Evolutionary conservation across 371 early-diverging fungal genomes (phyloP).

Genomic region (Nematocida sp.): DNA sequence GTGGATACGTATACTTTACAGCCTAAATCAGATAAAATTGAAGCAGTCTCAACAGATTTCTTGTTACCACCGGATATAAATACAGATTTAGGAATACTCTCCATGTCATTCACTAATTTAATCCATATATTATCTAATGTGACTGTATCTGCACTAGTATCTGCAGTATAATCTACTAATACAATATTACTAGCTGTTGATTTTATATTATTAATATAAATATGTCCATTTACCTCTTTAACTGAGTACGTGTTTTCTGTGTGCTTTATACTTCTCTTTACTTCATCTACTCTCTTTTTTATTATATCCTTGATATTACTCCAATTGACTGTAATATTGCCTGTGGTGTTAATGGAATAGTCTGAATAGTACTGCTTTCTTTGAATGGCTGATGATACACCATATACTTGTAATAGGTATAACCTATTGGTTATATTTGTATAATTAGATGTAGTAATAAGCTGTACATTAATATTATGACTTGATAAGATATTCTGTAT

Average conservation of each 20-base stretch:
- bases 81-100: slow-evolving; percentile 13
- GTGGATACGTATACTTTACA: slow-evolving; percentile 31
- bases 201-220: slow-evolving; percentile 11
- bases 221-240: neutral
- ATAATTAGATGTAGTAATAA: neutral
- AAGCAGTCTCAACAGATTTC: slow-evolving; percentile 37
- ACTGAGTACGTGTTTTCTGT: neutral
- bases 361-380: slow-evolving; percentile 22
- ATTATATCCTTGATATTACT: neutral
- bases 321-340: neutral
- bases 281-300: slow-evolving; percentile 5
- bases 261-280: neutral
- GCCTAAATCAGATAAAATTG: slow-evolving; percentile 45
- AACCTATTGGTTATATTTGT: neutral
- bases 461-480: neutral
- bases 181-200: neutral
- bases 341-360: neutral
- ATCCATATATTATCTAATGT: slow-evolving; percentile 25
- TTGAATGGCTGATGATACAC: neutral
- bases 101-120: slow-evolving; percentile 9
- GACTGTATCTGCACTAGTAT: neutral
- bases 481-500: neutral
- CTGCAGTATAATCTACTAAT: neutral
- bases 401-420: neutral
- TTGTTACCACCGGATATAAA: slow-evolving; percentile 3